Base-by-base conservation (phyloP, 495 filamentous ascomycete genomes). In the Neurospora africana region DNA sequence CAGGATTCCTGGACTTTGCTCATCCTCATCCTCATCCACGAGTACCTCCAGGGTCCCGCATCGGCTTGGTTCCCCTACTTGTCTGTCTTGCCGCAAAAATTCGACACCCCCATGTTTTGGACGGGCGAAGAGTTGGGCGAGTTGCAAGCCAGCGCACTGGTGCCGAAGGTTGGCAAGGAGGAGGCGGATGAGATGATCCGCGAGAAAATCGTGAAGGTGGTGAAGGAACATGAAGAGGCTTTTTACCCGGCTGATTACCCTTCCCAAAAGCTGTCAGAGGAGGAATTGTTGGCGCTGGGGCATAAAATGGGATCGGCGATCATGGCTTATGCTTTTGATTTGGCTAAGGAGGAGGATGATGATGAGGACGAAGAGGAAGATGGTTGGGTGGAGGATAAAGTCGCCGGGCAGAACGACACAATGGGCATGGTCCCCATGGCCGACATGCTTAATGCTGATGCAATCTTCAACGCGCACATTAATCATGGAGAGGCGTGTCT, bases 31-130 rank as follows among this genome's bases (percentile, higher is more conserved):
- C 89, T 97, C 87, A 86, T 97, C 13, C 91, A 91, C 77, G 93
- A 97, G 81, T 88, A 89, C 75, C 78, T 89, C 23, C 85, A 82
- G 40, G 87, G 90, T 6, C 78, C 82, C 0, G 77, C 82, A 2
- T 95, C 93, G 2, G 78, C 76, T 41, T 98, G 94, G 94, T 86
- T 86, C 33, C 87, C 89, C 0, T 98, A 98, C 82, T 87, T 97
- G 73, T 84, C 87, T n/a, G 83, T 98, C 47, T 84, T 98, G 15
- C 95, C 94, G 0, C 76, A 77, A n/a, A 77, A 86, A 23, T 96
- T 98, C 74, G 87, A 97, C 79, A 97, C 93, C 2, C 84, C 95
- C 75, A 96, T 97, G 88, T 98, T 94, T 82, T 98, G 95, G 95
- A 86, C 89, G 3, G 78, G 85, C 8, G 78, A 81, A 0, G 93